Conservation (phyloP, 305 asterid species). For the Fraxinus sp. region DNA sequence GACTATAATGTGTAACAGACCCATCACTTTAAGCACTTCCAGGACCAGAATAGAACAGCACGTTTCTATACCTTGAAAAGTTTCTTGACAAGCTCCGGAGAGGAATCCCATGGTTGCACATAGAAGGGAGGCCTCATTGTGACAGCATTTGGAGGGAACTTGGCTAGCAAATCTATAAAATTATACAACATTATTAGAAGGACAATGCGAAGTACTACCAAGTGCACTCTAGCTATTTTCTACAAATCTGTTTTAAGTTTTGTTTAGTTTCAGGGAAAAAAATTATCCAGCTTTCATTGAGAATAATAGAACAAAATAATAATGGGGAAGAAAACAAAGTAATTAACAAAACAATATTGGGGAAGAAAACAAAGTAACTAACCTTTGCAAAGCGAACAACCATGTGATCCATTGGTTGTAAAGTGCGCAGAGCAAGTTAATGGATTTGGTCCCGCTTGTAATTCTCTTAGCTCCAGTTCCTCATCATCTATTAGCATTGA, state of each 20-base stretch:
- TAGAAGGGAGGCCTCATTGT: conserved; percentile 69
- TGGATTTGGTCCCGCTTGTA: conserved; percentile 75
- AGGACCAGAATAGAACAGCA: not conserved
- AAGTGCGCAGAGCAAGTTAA: conserved; percentile 77
- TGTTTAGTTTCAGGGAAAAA: not conserved
- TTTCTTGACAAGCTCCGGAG: conserved; percentile 75
- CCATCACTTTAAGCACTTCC: not conserved
- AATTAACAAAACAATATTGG: conserved; percentile 8
- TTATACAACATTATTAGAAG: conserved; percentile 22
- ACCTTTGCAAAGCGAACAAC: conserved; percentile 98
- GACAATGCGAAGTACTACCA: conserved; percentile 17
- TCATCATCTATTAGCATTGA: conserved; percentile 73
- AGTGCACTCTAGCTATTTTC: conserved; percentile 2
- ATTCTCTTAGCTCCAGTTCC: conserved; percentile 84
- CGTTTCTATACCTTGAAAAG: conserved; percentile 71
- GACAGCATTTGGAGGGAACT: conserved; percentile 86
- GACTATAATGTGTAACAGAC: conserved; percentile 10
- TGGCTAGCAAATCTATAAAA: conserved; percentile 75
- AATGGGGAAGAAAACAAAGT: conserved; percentile 14
- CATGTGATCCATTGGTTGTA: conserved; percentile 54
- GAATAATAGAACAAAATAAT: not conserved
- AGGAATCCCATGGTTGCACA: conserved; percentile 83
- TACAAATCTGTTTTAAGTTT: not conserved
- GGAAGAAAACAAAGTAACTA: conserved; percentile 18
- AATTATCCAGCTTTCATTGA: conserved; percentile 22